Evolutionary conservation across 2,329 filamentous ascomycete species (phyloP).

Genomic region (Beauveria rudraprayagi): DNA sequence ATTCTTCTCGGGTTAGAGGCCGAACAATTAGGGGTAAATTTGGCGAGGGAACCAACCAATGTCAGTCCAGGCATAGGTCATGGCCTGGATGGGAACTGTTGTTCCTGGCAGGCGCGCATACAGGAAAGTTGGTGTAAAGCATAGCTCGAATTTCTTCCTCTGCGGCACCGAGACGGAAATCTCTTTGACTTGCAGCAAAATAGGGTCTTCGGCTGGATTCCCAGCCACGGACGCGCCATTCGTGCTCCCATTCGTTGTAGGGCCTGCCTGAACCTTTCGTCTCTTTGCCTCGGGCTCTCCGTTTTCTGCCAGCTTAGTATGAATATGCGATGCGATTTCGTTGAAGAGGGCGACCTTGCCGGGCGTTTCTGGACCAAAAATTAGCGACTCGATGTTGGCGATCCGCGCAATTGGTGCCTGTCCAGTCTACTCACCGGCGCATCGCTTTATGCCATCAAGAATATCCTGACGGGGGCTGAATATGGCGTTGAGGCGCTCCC

Average conservation of each 20-base stretch:
- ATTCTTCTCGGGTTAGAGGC: constrained; percentile 33
- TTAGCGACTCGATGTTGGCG: background rate
- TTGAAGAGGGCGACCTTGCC: constrained; percentile 46
- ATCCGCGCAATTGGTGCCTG: background rate
- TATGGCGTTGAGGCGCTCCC: constrained; percentile 40
- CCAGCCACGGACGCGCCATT: constrained; percentile 20
- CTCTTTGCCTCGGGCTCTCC: constrained; percentile 44
- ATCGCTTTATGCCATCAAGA: constrained; percentile 42
- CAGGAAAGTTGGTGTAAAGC: constrained; percentile 51
- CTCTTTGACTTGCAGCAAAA: constrained; percentile 55
- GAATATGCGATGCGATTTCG: constrained; percentile 43
- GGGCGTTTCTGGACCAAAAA: constrained; percentile 36
- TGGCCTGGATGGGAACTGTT: constrained; percentile 42
- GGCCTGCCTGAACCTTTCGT: constrained; percentile 39
- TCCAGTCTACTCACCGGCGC: constrained; percentile 36
- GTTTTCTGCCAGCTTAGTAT: constrained; percentile 33
- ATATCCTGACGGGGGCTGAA: constrained; percentile 51
- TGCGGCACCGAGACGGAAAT: constrained; percentile 60
- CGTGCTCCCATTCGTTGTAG: constrained; percentile 9
- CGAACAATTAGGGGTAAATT: background rate
- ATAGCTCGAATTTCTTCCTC: constrained; percentile 60
- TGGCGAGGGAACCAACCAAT: constrained; percentile 40
- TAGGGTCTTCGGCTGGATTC: constrained; percentile 39
- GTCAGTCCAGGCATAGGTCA: constrained; percentile 52
- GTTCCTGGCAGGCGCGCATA: constrained; percentile 49